phyloP scores from a whole-genome alignment of 257 asterid species.

The Rhazya stricta region DNA sequence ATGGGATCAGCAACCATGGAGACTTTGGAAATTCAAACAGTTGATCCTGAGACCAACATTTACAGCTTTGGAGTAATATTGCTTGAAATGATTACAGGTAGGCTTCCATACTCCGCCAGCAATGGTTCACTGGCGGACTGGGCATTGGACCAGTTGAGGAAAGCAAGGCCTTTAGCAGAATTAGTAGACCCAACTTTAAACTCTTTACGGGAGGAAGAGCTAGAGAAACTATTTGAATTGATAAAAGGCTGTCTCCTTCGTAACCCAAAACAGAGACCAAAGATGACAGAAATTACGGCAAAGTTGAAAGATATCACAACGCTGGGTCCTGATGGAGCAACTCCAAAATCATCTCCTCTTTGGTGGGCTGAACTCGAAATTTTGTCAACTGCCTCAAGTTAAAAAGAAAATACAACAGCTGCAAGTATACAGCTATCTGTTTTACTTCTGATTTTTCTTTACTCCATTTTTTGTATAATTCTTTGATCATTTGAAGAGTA shows the following conservation, averaged over 20 bases:
- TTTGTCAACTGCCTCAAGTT: constrained; percentile 20
- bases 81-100: constrained; percentile 80
- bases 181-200: constrained; percentile 58
- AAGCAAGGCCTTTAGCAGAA: constrained; percentile 29
- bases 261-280: constrained; percentile 40
- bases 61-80: constrained; percentile 66
- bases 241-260: constrained; percentile 44
- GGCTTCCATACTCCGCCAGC: constrained; percentile 36
- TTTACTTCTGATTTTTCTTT: neutral
- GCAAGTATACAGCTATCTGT: neutral
- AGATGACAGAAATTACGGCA: constrained; percentile 43
- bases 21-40: constrained; percentile 36
- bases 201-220: constrained; percentile 44
- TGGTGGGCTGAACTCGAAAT: constrained; percentile 40
- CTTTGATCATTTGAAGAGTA: neutral
- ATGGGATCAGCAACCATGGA: constrained; percentile 43
- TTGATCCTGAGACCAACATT: constrained; percentile 48
- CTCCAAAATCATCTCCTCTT: constrained; percentile 35
- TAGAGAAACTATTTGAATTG: constrained; percentile 41
- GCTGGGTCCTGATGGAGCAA: constrained; percentile 29
- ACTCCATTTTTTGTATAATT: neutral
- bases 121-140: constrained; percentile 39
- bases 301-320: constrained; percentile 57
- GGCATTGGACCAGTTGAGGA: constrained; percentile 54
- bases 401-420: neutral